Percentiles rank a stretch among this genome's conserved stretches.
Conservation (phyloP, 441 rosid genomes). For the Daphne laureola region DNA sequence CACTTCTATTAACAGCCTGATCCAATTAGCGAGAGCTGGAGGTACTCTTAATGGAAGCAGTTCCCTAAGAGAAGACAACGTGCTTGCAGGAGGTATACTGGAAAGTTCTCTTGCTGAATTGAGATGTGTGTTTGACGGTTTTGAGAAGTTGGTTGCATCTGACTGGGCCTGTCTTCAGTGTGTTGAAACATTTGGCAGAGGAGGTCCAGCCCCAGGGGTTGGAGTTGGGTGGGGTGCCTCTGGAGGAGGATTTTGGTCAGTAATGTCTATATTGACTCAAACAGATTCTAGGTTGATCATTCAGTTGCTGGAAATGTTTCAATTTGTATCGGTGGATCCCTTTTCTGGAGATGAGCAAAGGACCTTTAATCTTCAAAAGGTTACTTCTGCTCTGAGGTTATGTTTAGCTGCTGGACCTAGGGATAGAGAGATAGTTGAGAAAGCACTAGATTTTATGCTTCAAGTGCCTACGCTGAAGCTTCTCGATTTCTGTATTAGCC, state of each 20-base stretch:
- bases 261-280: slow-evolving; percentile 53
- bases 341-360: slow-evolving; percentile 28
- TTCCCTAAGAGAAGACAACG: slow-evolving; percentile 40
- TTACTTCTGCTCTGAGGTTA: slow-evolving; percentile 50
- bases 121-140: slow-evolving; percentile 33
- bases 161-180: slow-evolving; percentile 57
- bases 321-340: slow-evolving; percentile 15
- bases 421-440: slow-evolving; percentile 50
- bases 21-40: slow-evolving; percentile 42
- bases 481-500: slow-evolving; percentile 32
- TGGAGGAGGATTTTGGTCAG: slow-evolving; percentile 88
- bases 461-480: slow-evolving; percentile 46
- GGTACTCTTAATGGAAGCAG: slow-evolving; percentile 21
- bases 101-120: slow-evolving; percentile 40
- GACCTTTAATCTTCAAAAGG: slow-evolving; percentile 22
- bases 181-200: slow-evolving; percentile 70
- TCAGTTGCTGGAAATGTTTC: slow-evolving; percentile 46
- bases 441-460: slow-evolving; percentile 52
- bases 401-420: slow-evolving; percentile 66
- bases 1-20: slow-evolving; percentile 43
- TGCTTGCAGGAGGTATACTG: slow-evolving; percentile 63
- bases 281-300: slow-evolving; percentile 52
- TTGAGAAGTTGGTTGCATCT: slow-evolving; percentile 39
- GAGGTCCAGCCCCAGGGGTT: slow-evolving; percentile 85
- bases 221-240: slow-evolving; percentile 94